Evolutionary conservation across 345 rosid genomes (phyloP), one percentile per base, ranked within the genome.

Genomic region (Kandelia obovata): DNA sequence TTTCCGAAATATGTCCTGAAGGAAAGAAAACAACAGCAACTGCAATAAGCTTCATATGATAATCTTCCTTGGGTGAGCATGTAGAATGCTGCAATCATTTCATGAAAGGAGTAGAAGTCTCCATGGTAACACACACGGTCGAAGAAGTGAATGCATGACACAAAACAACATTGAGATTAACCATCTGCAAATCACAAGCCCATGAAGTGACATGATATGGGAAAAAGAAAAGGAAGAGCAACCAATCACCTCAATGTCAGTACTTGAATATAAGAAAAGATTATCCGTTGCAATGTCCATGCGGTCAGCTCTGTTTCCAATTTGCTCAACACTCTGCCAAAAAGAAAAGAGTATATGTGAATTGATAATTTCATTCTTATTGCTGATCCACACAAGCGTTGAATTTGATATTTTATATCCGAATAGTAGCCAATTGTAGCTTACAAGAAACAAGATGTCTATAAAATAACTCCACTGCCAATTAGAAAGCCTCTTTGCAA

Each of bases 321-420:
- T 89, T 83, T 93, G 98, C 75, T 91, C 96, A 23, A 89, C 88
- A 69, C 98, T 93, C 98, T 93, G 83, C 73, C 71, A 71, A 37
- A 76, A 31, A 34, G 43, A 64, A 46, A 62, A 43, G 11, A 58
- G 49, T n/a, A 25, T 34, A 21, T 9, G 20, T 53, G 19, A 11
- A 32, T 46, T 57, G 30, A 26, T 35, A 73, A 37, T 17, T 52
- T 47, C 21, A 59, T 13, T 32, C n/a, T 27, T n/a, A 63, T 62
- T 53, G 15, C 23, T 30, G 27, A 27, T 21, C 43, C n/a, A 21
- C 55, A n/a, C 35, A 39, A 34, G 5, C 49, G 53, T 51, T 27
- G 35, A 53, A 53, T 27, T 51, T 27, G 67, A 20, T 28, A 26
- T 27, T 26, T 56, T 55, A 57, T 51, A 51, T 7, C 3, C 6